These are phyloP conservation scores for Saccharomyces hybrid DNA, from an alignment of 1,139 yeast genomes.

Conservation along the genomic window DNA sequence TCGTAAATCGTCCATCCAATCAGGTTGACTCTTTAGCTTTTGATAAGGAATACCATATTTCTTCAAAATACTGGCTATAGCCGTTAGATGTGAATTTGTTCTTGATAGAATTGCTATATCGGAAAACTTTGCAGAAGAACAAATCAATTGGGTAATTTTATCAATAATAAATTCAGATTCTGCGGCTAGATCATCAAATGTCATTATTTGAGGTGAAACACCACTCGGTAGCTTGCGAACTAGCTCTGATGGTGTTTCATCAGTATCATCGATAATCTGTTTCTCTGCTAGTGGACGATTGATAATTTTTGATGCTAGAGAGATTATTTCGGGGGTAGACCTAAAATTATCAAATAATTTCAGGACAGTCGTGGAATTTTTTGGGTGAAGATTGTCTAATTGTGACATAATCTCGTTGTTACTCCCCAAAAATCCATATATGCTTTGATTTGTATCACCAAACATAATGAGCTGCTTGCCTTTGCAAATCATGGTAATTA, in stretches of 20 bases:
- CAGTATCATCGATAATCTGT: constrained; percentile 1
- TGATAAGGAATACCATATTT: constrained; percentile 39
- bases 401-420: constrained; percentile 31
- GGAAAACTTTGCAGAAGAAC: constrained; percentile 23
- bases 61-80: constrained; percentile 37
- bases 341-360: constrained; percentile 48
- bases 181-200: constrained; percentile 14
- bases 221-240: constrained; percentile 32
- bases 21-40: constrained; percentile 42
- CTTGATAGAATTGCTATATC: constrained; percentile 53
- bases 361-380: constrained; percentile 27
- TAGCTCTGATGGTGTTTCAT: constrained; percentile 9
- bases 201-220: constrained; percentile 14
- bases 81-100: constrained; percentile 48
- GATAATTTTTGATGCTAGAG: constrained; percentile 32
- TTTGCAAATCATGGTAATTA: constrained; percentile 37
- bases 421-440: constrained; percentile 59
- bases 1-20: constrained; percentile 44
- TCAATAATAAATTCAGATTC: constrained; percentile 20
- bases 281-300: background rate
- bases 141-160: constrained; percentile 21
- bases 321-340: constrained; percentile 49
- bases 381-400: constrained; percentile 16
- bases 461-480: constrained; percentile 54
- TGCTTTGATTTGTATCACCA: constrained; percentile 70